Percentiles rank a stretch among this genome's conserved stretches.
These are phyloP conservation scores for Rhododendron mucronatum DNA, from an alignment of 148 eudicot genomes.

Conservation along the genomic window DNA sequence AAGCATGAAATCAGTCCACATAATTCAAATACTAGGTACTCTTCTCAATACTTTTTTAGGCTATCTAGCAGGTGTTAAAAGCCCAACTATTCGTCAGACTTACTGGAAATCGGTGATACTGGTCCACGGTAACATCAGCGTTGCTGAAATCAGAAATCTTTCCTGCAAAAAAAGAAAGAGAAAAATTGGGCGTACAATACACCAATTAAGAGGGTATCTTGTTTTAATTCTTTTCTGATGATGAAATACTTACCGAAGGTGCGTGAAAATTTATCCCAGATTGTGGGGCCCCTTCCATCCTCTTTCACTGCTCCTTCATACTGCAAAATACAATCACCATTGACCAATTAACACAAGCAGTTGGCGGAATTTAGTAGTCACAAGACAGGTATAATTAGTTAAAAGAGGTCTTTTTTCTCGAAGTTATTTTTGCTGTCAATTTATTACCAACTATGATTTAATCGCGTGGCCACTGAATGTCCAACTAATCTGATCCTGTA, in stretches of 20 bases:
- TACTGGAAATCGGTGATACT: conserved; percentile 70
- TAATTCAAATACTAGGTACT: not conserved
- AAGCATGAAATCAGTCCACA: not conserved
- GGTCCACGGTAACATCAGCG: conserved; percentile 79
- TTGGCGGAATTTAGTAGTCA: not conserved
- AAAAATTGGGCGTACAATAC: not conserved
- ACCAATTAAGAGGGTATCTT: not conserved
- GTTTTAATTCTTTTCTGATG: not conserved
- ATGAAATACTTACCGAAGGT: not conserved
- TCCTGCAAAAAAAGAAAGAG: conserved; percentile 33
- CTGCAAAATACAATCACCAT: not conserved
- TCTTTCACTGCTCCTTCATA: conserved; percentile 7
- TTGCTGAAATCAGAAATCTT: conserved; percentile 75
- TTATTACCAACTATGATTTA: not conserved
- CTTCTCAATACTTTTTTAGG: not conserved
- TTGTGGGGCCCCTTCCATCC: conserved; percentile 1
- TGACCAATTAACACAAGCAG: not conserved
- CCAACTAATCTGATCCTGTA: not conserved
- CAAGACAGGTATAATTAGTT: not conserved
- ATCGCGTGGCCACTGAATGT: not conserved
- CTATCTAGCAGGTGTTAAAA: not conserved
- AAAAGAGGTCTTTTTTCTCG: not conserved
- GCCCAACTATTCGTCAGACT: conserved; percentile 16
- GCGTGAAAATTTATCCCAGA: not conserved
- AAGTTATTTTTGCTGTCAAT: not conserved